A percentile compares a stretch with the other conserved stretches of the same genome.
phyloP scores from a whole-genome alignment of 1,284 basidiomycete genomes.

The Chalciporus sp. region DNA sequence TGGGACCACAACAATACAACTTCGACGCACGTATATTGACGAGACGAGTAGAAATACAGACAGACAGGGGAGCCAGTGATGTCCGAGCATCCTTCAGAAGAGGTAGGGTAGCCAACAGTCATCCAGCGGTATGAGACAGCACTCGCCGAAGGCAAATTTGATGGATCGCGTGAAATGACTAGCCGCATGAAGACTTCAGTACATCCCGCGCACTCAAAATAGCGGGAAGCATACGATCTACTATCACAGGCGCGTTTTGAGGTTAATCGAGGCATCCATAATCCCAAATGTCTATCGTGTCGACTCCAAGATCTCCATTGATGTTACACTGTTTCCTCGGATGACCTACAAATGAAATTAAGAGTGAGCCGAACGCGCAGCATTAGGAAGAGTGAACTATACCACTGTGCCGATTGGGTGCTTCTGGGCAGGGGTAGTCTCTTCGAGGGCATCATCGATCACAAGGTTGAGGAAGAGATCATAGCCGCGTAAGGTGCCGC shows the following conservation, averaged over 20 bases:
- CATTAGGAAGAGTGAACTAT: conserved; percentile 38
- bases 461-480: conserved; percentile 99
- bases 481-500: conserved; percentile 94
- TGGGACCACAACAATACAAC: not conserved
- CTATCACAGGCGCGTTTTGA: conserved; percentile 4
- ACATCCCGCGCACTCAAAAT: not conserved
- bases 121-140: not conserved
- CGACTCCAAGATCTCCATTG: conserved; percentile 83
- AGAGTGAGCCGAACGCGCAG: conserved; percentile 11
- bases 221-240: conserved; percentile 14
- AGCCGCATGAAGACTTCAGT: conserved; percentile 2
- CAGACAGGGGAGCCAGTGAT: not conserved
- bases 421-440: conserved; percentile 88
- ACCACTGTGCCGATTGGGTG: conserved; percentile 90
- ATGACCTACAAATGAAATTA: conserved; percentile 66
- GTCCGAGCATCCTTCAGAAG: not conserved
- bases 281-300: conserved; percentile 40
- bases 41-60: conserved; percentile 5
- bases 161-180: conserved; percentile 2
- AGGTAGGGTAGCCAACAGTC: not conserved
- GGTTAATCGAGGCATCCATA: not conserved
- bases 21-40: not conserved
- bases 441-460: conserved; percentile 94
- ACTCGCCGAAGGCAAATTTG: conserved; percentile 4
- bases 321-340: conserved; percentile 92